Percentiles rank a stretch among this genome's conserved stretches.
These are phyloP conservation scores for Clarireedia sp. DNA, from an alignment of 2,329 filamentous ascomycete species.

Conservation along the genomic window DNA sequence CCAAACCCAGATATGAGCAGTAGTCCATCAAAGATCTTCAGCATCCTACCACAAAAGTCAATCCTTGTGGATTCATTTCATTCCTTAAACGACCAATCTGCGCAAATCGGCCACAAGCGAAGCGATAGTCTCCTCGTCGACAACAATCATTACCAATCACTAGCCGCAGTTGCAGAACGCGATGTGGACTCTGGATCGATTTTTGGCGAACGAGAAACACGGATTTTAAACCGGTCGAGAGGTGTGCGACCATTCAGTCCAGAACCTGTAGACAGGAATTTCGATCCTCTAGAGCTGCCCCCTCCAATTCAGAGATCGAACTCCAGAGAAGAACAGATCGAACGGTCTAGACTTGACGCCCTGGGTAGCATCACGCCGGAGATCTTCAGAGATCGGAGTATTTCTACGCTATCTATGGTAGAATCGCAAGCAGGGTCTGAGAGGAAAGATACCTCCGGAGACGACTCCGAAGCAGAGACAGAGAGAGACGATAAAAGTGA, in stretches of 20 bases:
- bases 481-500: neutral
- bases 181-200: conserved; percentile 39
- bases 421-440: neutral
- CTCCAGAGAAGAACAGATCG: neutral
- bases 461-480: no score
- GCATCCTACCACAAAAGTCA: conserved; percentile 55
- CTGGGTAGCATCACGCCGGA: conserved; percentile 1
- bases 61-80: conserved; percentile 48
- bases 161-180: conserved; percentile 37
- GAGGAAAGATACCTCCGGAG: neutral
- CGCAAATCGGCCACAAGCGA: conserved; percentile 33
- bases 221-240: conserved; percentile 41
- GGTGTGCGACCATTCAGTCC: conserved; percentile 54
- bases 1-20: conserved; percentile 32
- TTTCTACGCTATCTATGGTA: neutral
- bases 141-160: conserved; percentile 48
- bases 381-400: neutral
- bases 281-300: conserved; percentile 18
- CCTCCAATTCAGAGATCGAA: neutral
- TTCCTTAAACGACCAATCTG: conserved; percentile 20
- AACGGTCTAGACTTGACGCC: neutral
- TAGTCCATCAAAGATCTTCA: conserved; percentile 47
- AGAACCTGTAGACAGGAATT: conserved; percentile 23
- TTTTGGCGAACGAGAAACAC: conserved; percentile 38
- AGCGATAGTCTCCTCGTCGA: conserved; percentile 49